Evolutionary conservation across 108 stramenopile species (phyloP).

Genomic region (Skeletonema menzelii): DNA sequence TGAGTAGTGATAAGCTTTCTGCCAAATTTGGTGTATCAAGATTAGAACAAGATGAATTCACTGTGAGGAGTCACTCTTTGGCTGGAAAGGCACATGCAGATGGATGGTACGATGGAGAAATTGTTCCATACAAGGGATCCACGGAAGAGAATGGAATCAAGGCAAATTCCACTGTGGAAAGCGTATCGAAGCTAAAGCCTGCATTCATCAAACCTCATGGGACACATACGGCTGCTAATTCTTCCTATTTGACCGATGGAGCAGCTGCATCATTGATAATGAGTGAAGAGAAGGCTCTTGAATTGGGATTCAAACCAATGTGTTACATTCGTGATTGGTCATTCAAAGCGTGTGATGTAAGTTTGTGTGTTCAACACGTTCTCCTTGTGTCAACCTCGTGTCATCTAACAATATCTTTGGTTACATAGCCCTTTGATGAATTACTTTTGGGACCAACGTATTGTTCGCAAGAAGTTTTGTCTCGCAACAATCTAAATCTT

Average conservation of each 20-base stretch:
- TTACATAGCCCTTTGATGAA: constrained; percentile 89
- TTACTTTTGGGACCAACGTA: constrained; percentile 92
- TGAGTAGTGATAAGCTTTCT: constrained; percentile 90
- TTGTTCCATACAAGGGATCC: constrained; percentile 87
- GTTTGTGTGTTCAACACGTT: not conserved
- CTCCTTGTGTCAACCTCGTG: not conserved
- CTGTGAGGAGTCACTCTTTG: constrained; percentile 85
- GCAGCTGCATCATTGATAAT: constrained; percentile 93
- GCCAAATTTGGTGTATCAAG: constrained; percentile 95
- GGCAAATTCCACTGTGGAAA: constrained; percentile 90
- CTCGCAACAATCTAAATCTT: constrained; percentile 76
- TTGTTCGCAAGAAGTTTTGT: constrained; percentile 81
- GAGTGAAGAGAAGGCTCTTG: constrained; percentile 93
- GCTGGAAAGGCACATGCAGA: constrained; percentile 93
- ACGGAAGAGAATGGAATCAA: constrained; percentile 96
- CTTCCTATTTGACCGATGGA: constrained; percentile 96
- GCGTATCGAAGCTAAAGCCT: constrained; percentile 93
- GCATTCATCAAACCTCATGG: constrained; percentile 97
- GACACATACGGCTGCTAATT: constrained; percentile 99
- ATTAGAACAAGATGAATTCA: constrained; percentile 95
- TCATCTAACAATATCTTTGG: not conserved
- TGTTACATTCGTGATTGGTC: constrained; percentile 93
- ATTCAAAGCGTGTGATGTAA: constrained; percentile 92
- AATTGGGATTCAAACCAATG: constrained; percentile 94
- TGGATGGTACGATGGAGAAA: constrained; percentile 93